Evolutionary conservation across 2,329 filamentous ascomycete genomes (phyloP), one percentile per base, ranked within the genome.

Genomic region (Fusarium setosum): DNA sequence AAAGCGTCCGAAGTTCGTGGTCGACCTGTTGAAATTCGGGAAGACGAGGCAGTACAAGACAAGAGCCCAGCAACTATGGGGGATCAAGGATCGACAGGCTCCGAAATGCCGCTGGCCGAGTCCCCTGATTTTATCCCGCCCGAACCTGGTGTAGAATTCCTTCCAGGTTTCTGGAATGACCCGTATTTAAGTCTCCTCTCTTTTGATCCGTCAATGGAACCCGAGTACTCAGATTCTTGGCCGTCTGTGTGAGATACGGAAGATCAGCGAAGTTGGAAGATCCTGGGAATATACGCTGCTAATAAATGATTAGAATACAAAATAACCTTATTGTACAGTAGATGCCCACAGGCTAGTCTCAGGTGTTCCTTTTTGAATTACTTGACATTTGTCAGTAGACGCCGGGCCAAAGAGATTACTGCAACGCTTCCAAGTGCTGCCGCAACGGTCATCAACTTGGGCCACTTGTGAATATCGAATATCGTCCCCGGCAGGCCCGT

Each of bases 81-180:
- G 8, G 7, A 11, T 3, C 26, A 35, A 21, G n/a, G 12, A 1
- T n/a, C 9, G 6, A 48, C 20, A 26, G 32, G 34, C 8, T 20
- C 42, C 6, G 52, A 60, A 20, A 5, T 18, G 2, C 20, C 11
- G 1, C 20, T 10, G 2, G 41, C 52, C 10, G 32, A 59, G 4
- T 5, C 29, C 3, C 21, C 45, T 15, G 18, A 48, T 7, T 26
- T 53, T 17, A 49, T 44, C 9, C 57, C 63, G 18, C 23, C 37
- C 5, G 53, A 61, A 3, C 29, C 34, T 0, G 44, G 49, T 4
- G 26, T 48, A 5, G 66, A 61, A 8, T 41, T 69, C 17, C 11
- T 59, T 3, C 53, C 34, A 5, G 61, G 40, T 4, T 65, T 69
- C 17, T 69, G 65, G 67, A 56, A n/a, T 18, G 59, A 69, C 1